phyloP scores from a whole-genome alignment of 805 yeast genomes.

The Kodamaea leandrae region DNA sequence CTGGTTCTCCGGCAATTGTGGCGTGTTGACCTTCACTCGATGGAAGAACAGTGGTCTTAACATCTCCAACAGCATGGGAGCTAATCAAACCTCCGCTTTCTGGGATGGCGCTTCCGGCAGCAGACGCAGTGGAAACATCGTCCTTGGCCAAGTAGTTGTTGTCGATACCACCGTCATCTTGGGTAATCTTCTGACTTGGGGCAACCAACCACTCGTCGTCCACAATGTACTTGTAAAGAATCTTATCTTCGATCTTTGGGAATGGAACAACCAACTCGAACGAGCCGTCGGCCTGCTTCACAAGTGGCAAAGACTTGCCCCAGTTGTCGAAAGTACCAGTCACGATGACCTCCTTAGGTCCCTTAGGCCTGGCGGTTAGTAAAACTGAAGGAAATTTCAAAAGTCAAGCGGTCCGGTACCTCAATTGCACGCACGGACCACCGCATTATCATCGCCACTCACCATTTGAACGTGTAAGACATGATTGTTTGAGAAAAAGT shows the following conservation, averaged over 20 bases:
- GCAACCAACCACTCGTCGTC: conserved; percentile 64
- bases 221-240: conserved; percentile 61
- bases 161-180: conserved; percentile 49
- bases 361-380: conserved; percentile 37
- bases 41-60: conserved; percentile 46
- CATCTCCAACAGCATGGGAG: conserved; percentile 6
- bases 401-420: too few species aligned
- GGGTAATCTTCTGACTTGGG: conserved; percentile 37
- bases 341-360: conserved; percentile 54
- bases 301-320: conserved; percentile 58
- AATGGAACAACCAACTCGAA: conserved; percentile 60
- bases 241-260: conserved; percentile 31
- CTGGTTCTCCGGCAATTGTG: conserved; percentile 64
- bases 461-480: conserved; percentile 7
- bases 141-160: conserved; percentile 47
- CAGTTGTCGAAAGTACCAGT: conserved; percentile 73
- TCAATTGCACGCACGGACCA: too few species aligned
- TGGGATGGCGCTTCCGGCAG: conserved; percentile 29
- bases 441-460: background rate
- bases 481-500: background rate
- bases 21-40: conserved; percentile 41
- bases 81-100: conserved; percentile 31
- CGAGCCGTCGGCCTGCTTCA: conserved; percentile 58
- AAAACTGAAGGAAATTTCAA: background rate
- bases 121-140: conserved; percentile 21